phyloP scores from a whole-genome alignment of 306 rosid species.

The Comarum palustre region DNA sequence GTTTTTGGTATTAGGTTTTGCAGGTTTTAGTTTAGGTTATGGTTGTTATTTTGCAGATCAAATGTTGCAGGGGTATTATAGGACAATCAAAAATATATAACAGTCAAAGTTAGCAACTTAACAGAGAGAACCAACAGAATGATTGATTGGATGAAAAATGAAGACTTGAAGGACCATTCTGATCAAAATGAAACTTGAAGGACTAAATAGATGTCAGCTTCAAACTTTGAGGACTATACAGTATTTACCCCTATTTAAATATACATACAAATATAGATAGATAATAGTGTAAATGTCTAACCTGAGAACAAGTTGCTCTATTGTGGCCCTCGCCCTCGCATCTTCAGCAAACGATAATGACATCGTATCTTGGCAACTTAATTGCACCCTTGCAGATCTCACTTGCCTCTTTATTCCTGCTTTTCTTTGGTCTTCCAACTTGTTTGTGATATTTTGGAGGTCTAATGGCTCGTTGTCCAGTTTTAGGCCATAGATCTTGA shows the following conservation, averaged over 20 bases:
- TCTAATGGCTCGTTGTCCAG: neutral
- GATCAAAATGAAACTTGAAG: too few species aligned
- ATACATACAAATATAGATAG: neutral
- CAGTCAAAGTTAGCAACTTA: too few species aligned
- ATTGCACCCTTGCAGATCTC: neutral
- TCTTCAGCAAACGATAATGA: neutral
- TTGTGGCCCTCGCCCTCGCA: neutral
- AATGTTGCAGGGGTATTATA: too few species aligned
- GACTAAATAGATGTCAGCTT: too few species aligned
- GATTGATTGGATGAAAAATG: too few species aligned
- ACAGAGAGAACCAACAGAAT: too few species aligned
- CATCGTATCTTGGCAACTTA: neutral
- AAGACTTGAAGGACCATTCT: too few species aligned
- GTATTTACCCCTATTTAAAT: neutral
- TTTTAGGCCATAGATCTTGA: neutral
- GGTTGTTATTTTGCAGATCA: too few species aligned
- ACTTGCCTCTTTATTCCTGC: neutral
- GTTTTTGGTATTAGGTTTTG: too few species aligned
- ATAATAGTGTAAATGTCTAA: neutral
- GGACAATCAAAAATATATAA: neutral
- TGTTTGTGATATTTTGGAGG: neutral
- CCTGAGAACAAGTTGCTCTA: neutral
- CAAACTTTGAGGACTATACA: too few species aligned
- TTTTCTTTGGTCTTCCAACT: neutral
- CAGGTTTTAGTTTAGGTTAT: too few species aligned